Evolutionary conservation across 345 rosid genomes (phyloP).

Genomic region (Conringia planisiliqua): DNA sequence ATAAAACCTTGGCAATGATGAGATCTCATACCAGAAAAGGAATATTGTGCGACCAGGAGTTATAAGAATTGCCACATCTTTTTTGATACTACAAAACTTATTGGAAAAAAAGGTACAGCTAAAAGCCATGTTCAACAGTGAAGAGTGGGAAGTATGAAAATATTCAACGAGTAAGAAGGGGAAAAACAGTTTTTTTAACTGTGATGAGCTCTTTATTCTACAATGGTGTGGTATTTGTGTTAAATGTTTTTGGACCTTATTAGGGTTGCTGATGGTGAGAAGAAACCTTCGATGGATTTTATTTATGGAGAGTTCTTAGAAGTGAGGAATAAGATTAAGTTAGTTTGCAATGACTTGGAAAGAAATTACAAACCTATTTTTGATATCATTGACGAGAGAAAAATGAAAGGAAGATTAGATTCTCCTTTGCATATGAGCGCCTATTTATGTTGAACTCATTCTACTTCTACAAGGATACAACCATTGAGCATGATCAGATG

Average conservation of each 20-base stretch:
- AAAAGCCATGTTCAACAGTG: not conserved
- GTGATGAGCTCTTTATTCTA: not conserved
- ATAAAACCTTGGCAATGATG: not conserved
- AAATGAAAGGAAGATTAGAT: slow-evolving; percentile 6
- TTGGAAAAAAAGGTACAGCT: not conserved
- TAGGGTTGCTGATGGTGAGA: slow-evolving; percentile 5
- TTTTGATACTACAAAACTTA: not conserved
- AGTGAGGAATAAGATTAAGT: not conserved
- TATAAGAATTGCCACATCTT: not conserved
- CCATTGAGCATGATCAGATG: not conserved
- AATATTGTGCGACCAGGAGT: not conserved
- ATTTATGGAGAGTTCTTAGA: slow-evolving; percentile 5
- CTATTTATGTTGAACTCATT: not conserved
- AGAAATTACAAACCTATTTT: slow-evolving; percentile 1
- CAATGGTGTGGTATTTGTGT: not conserved
- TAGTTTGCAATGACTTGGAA: not conserved
- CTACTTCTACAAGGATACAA: not conserved
- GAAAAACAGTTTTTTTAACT: not conserved
- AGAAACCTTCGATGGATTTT: not conserved
- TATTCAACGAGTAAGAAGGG: not conserved
- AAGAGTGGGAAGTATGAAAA: not conserved
- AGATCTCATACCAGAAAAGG: not conserved
- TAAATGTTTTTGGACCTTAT: not conserved
- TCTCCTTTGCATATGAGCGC: not conserved
- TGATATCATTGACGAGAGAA: slow-evolving; percentile 9